These are phyloP conservation scores for Calonectria henricotiae DNA, from an alignment of 2,329 filamentous ascomycete genomes.

Conservation along the genomic window DNA sequence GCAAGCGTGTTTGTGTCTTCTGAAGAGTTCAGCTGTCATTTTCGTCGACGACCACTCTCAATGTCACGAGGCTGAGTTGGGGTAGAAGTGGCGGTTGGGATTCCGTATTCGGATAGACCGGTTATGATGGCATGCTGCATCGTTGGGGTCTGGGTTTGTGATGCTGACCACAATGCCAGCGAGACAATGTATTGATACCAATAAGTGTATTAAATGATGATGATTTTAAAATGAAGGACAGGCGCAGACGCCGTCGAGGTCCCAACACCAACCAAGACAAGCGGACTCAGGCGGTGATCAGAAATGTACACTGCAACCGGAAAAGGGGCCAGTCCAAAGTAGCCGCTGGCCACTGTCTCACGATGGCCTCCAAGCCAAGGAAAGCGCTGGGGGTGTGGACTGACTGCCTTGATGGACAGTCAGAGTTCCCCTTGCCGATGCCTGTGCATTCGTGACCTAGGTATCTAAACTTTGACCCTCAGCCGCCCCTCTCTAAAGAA, in stretches of 20 bases:
- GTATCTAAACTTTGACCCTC: neutral
- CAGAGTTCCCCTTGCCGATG: neutral
- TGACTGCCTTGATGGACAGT: neutral
- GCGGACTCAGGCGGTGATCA: neutral
- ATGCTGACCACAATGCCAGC: neutral
- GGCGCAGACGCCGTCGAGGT: neutral
- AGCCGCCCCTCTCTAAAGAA: neutral
- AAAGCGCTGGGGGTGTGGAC: constrained; percentile 22
- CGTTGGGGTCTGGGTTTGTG: neutral
- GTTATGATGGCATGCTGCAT: neutral
- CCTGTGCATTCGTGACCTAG: neutral
- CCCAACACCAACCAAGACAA: neutral
- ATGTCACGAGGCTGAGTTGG: neutral
- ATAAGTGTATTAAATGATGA: constrained; percentile 42
- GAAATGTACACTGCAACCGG: neutral
- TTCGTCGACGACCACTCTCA: neutral
- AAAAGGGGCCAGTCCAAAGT: constrained; percentile 18
- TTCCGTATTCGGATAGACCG: constrained; percentile 2
- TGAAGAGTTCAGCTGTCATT: neutral
- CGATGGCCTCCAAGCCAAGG: constrained; percentile 6
- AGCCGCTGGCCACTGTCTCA: constrained; percentile 13
- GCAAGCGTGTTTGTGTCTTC: neutral
- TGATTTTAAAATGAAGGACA: constrained; percentile 16
- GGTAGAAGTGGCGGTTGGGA: constrained; percentile 9
- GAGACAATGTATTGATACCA: constrained; percentile 20